A percentile compares a stretch with the other conserved stretches of the same genome.
Conservation (phyloP, 768 basidiomycete genomes). For the Boletus edulis region DNA sequence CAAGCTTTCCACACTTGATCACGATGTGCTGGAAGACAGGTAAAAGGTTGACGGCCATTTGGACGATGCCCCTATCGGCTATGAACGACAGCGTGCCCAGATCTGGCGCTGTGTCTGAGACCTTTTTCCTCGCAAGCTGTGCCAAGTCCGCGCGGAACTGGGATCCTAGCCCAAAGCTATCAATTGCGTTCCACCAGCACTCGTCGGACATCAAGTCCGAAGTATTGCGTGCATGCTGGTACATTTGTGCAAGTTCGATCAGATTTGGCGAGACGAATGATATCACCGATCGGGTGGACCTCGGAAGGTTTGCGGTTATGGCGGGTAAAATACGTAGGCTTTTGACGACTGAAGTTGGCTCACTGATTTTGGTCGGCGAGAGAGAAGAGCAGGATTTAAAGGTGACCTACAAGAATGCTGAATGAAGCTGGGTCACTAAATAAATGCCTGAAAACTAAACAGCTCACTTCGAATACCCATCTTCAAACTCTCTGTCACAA, state of each 20-base stretch:
- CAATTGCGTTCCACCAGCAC: constrained; percentile 64
- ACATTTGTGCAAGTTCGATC: constrained; percentile 67
- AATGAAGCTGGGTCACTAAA: constrained; percentile 1
- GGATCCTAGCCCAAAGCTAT: constrained; percentile 63
- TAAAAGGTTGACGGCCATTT: constrained; percentile 78
- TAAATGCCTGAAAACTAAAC: not conserved
- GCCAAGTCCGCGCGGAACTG: constrained; percentile 67
- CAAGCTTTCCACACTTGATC: constrained; percentile 78
- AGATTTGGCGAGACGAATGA: constrained; percentile 83
- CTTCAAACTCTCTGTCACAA: constrained; percentile 52
- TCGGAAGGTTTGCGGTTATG: constrained; percentile 39
- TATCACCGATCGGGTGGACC: constrained; percentile 44
- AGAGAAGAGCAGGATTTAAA: not conserved
- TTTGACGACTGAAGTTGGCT: constrained; percentile 92
- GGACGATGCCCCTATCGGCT: constrained; percentile 65
- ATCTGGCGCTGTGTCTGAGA: constrained; percentile 38
- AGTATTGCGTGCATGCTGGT: constrained; percentile 46
- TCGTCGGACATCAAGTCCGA: constrained; percentile 51
- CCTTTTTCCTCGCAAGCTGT: constrained; percentile 48
- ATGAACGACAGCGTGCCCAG: constrained; percentile 59
- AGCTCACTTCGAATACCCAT: constrained; percentile 53
- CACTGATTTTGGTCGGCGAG: constrained; percentile 44
- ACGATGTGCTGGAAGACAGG: constrained; percentile 84
- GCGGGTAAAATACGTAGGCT: constrained; percentile 68
- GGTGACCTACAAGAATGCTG: constrained; percentile 72